Evolutionary conservation across 805 yeast genomes (phyloP).

Genomic region (Myxozyma udenii): DNA sequence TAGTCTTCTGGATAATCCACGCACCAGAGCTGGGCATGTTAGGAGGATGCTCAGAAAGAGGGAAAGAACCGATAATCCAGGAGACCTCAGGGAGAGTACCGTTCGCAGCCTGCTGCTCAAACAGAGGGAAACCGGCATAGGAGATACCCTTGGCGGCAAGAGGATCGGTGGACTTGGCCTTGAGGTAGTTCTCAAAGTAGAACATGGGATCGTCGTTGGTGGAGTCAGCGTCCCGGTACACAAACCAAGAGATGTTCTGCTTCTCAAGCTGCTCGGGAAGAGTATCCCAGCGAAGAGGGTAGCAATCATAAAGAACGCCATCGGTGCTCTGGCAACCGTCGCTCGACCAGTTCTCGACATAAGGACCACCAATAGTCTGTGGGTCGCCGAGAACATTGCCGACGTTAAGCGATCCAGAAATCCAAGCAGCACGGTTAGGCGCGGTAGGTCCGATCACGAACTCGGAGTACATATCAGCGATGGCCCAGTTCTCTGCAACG

Average conservation of each 20-base stretch:
- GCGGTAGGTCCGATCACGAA: slow-evolving; percentile 33
- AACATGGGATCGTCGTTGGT: slow-evolving; percentile 30
- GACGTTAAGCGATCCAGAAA: slow-evolving; percentile 32
- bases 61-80: slow-evolving; percentile 31
- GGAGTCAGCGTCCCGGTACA: slow-evolving; percentile 30
- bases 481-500: slow-evolving; percentile 33
- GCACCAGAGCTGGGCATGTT: slow-evolving; percentile 31
- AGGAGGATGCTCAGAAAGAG: slow-evolving; percentile 34
- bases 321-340: slow-evolving; percentile 16
- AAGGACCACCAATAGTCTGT: slow-evolving; percentile 29
- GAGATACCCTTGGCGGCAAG: slow-evolving; percentile 28
- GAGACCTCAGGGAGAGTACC: slow-evolving; percentile 33
- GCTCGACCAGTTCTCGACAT: slow-evolving; percentile 29
- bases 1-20: slow-evolving; percentile 28
- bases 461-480: slow-evolving; percentile 35
- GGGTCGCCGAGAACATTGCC: slow-evolving; percentile 28
- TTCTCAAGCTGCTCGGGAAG: slow-evolving; percentile 28
- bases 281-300: slow-evolving; percentile 32
- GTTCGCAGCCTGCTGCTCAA: slow-evolving; percentile 29
- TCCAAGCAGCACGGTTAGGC: slow-evolving; percentile 34
- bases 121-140: slow-evolving; percentile 28
- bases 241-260: slow-evolving; percentile 29
- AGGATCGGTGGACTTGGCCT: slow-evolving; percentile 12
- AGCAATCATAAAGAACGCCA: slow-evolving; percentile 27
- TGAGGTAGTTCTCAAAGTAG: slow-evolving; percentile 28